Evolutionary conservation across 805 yeast species (phyloP).

Genomic region (Metschnikowia bowlesiae): DNA sequence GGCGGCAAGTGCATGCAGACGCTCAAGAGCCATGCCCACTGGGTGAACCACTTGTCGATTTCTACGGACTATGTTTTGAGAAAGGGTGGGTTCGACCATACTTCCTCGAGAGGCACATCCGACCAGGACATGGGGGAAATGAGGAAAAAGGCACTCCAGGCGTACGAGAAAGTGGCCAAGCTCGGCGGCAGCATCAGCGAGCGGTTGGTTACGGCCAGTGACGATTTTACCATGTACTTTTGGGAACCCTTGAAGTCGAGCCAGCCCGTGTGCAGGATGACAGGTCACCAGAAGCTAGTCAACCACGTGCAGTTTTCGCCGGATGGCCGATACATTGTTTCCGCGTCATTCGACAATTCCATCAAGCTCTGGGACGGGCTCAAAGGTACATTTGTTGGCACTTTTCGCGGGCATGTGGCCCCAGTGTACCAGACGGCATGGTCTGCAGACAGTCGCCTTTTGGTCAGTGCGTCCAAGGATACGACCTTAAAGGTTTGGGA

Average conservation of each 20-base stretch:
- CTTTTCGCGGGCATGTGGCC: slow-evolving; percentile 95
- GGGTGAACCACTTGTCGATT: slow-evolving; percentile 93
- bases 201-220: slow-evolving; percentile 89
- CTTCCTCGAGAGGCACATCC: slow-evolving; percentile 39
- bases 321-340: slow-evolving; percentile 84
- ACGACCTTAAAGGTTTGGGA: slow-evolving; percentile 98
- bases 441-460: slow-evolving; percentile 89
- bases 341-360: slow-evolving; percentile 93
- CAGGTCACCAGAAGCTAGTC: slow-evolving; percentile 95
- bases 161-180: slow-evolving; percentile 60
- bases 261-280: slow-evolving; percentile 89
- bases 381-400: slow-evolving; percentile 82
- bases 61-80: slow-evolving; percentile 87
- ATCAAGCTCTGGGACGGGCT: slow-evolving; percentile 95
- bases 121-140: slow-evolving; percentile 24
- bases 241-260: slow-evolving; percentile 85
- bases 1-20: slow-evolving; percentile 76
- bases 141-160: slow-evolving; percentile 49
- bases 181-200: slow-evolving; percentile 57
- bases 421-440: slow-evolving; percentile 97
- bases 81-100: slow-evolving; percentile 82
- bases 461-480: slow-evolving; percentile 93
- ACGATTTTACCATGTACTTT: slow-evolving; percentile 94
- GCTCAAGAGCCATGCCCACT: slow-evolving; percentile 87
- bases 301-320: slow-evolving; percentile 96